Evolutionary conservation across 1,284 basidiomycete genomes (phyloP).

Genomic region (Takashimella koratensis): DNA sequence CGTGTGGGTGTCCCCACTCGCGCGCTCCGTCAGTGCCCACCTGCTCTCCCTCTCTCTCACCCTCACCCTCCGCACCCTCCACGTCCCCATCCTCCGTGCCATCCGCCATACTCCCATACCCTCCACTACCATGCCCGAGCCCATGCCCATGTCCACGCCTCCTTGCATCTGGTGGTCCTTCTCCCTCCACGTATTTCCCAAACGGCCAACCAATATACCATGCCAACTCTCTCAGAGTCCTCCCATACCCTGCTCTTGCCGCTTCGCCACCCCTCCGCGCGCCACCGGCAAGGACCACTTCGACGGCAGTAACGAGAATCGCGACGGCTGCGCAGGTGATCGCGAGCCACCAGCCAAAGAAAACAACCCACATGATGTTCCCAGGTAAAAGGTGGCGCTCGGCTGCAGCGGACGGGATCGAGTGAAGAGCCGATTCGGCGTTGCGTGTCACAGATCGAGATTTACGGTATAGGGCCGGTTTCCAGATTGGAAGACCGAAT

Average conservation of each 20-base stretch:
- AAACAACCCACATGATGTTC: constrained; percentile 84
- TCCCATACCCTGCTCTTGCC: constrained; percentile 70
- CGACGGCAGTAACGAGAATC: constrained; percentile 64
- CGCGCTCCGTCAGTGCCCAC: constrained; percentile 1
- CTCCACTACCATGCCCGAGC: neutral
- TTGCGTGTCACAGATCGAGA: constrained; percentile 92
- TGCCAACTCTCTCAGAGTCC: constrained; percentile 84
- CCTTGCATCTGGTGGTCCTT: constrained; percentile 49
- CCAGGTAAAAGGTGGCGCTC: constrained; percentile 80
- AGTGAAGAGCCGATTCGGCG: constrained; percentile 90
- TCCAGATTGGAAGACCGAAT: constrained; percentile 99
- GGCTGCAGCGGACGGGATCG: constrained; percentile 83
- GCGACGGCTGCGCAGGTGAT: constrained; percentile 64
- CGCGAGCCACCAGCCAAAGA: constrained; percentile 91
- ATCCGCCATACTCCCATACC: constrained; percentile 23
- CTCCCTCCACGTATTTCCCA: constrained; percentile 96
- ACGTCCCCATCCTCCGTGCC: neutral
- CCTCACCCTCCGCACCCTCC: constrained; percentile 1
- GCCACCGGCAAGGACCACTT: constrained; percentile 56
- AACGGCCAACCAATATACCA: constrained; percentile 99
- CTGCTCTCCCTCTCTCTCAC: constrained; percentile 4
- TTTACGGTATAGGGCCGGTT: constrained; percentile 98
- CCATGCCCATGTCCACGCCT: constrained; percentile 11
- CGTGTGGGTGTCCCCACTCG: no score
- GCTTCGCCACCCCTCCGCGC: neutral